Evolutionary conservation across 768 basidiomycete species (phyloP).

Genomic region (Boletus pseudopeckii): DNA sequence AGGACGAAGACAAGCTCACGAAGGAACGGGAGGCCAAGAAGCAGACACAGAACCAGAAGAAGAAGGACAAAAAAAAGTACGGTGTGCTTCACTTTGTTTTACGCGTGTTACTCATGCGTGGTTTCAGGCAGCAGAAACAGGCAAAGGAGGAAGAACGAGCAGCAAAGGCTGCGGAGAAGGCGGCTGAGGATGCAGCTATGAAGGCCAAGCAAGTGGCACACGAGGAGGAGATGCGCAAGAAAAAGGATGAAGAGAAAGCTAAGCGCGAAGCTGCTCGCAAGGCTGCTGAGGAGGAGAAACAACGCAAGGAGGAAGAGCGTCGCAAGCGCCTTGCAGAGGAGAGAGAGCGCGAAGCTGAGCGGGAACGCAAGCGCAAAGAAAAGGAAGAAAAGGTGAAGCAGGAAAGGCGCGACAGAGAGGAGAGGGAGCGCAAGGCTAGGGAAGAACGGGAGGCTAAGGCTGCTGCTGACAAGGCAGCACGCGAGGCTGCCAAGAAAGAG

Average conservation of each 20-base stretch:
- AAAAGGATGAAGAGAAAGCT: conserved; percentile 82
- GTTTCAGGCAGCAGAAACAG: conserved; percentile 77
- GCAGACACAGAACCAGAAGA: conserved; percentile 94
- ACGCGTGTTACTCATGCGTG: background rate
- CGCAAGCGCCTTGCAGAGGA: conserved; percentile 76
- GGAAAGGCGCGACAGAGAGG: conserved; percentile 54
- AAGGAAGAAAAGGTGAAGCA: conserved; percentile 59
- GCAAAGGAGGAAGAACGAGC: conserved; percentile 92
- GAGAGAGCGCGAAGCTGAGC: conserved; percentile 74
- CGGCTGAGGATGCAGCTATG: conserved; percentile 76
- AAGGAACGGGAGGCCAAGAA: conserved; percentile 90
- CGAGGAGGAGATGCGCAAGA: conserved; percentile 79
- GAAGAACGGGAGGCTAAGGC: conserved; percentile 63
- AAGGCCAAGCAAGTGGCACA: conserved; percentile 73
- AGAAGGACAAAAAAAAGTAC: conserved; percentile 98
- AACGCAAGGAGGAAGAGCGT: conserved; percentile 79
- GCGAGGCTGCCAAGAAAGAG: conserved; percentile 38
- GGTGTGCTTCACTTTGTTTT: conserved; percentile 21
- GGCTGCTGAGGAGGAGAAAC: conserved; percentile 78
- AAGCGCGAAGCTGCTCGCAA: conserved; percentile 74
- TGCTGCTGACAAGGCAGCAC: conserved; percentile 46
- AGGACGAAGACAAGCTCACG: conserved; percentile 86
- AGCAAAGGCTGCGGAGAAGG: conserved; percentile 76
- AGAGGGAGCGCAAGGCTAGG: conserved; percentile 58
- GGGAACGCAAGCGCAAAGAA: conserved; percentile 70